Evolutionary conservation across 2,329 filamentous ascomycete genomes (phyloP).

Genomic region (Sporothrix humicola): DNA sequence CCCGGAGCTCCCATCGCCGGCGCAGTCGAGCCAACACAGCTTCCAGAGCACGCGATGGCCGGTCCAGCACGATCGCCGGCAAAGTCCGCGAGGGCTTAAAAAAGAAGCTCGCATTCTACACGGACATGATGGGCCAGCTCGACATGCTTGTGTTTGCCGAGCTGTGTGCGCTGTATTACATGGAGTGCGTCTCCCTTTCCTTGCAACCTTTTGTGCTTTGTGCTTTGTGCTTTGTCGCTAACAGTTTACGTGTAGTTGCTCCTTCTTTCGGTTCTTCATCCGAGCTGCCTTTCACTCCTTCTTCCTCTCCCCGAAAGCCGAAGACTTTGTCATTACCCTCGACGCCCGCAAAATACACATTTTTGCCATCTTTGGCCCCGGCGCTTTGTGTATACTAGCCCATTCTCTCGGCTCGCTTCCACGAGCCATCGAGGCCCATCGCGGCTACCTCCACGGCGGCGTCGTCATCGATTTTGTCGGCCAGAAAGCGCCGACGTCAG

Average conservation of each 20-base stretch:
- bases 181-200: constrained; percentile 61
- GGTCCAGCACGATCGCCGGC: constrained; percentile 37
- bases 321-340: constrained; percentile 60
- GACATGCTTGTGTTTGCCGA: constrained; percentile 69
- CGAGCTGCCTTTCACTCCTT: constrained; percentile 65
- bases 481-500: constrained; percentile 65
- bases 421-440: constrained; percentile 63
- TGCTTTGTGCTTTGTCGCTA: not conserved
- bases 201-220: not conserved
- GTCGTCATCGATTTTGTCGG: constrained; percentile 72
- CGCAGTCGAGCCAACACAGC: constrained; percentile 28
- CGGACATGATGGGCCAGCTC: constrained; percentile 63
- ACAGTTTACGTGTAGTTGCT: constrained; percentile 56
- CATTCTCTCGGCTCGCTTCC: constrained; percentile 63
- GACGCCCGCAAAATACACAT: constrained; percentile 64
- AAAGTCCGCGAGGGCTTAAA: constrained; percentile 47
- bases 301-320: constrained; percentile 68
- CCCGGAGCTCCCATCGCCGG: constrained; percentile 10
- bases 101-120: constrained; percentile 66
- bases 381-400: constrained; percentile 64
- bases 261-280: constrained; percentile 66
- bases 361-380: constrained; percentile 63
- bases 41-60: constrained; percentile 13
- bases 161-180: constrained; percentile 70
- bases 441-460: constrained; percentile 71